Evolutionary conservation across 352 stramenopile species (phyloP), one percentile per base, ranked within the genome.

Genomic region (Plasmopara muralis): DNA sequence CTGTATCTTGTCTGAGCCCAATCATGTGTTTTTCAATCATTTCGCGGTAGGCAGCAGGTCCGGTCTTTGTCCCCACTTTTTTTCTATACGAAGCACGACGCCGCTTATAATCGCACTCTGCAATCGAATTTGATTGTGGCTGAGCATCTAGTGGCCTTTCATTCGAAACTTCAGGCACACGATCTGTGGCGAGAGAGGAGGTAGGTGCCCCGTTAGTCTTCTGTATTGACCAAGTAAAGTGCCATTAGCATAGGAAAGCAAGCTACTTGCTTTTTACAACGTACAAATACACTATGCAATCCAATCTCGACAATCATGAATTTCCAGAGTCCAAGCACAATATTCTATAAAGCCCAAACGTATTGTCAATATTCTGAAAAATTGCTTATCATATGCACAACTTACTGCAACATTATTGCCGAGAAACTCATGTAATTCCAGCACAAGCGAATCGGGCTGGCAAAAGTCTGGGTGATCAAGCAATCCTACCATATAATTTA

Each of bases 371-470:
- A 35, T 28, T n/a, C 13, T 31, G 13, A 16, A 41, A 52, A 50
- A 39, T 34, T n/a, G 2, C 1, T 35, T n/a, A 28, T 13, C 8
- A 47, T 39, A 14, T 13, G 44, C 41, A 43, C 14, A 46, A 48
- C 74, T 52, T 40, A 88, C 77, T 10, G 29, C 44, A 2, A 68
- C 64, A 25, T 62, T 58, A 9, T 28, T 50, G 4, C 65, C 73
- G 13, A 93, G 66, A 41, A 93, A 90, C 61, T 93, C 82, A 9
- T 74, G 53, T 10, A 93, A 57, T 55, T 93, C 82, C 9, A 74
- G 49, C 5, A 69, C 63, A 13, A 93, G 59, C 8, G 83, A 35
- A 47, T 89, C 79, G 2, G 82, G 77, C 40, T 86, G 70, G 29
- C 72, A 81, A 42, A 84, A 89, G 33, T 87, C 79, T 8, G 79